Evolutionary conservation across 371 early-diverging fungal species (phyloP), one percentile per base, ranked within the genome.

Genomic region (Cokeromyces recurvatus): DNA sequence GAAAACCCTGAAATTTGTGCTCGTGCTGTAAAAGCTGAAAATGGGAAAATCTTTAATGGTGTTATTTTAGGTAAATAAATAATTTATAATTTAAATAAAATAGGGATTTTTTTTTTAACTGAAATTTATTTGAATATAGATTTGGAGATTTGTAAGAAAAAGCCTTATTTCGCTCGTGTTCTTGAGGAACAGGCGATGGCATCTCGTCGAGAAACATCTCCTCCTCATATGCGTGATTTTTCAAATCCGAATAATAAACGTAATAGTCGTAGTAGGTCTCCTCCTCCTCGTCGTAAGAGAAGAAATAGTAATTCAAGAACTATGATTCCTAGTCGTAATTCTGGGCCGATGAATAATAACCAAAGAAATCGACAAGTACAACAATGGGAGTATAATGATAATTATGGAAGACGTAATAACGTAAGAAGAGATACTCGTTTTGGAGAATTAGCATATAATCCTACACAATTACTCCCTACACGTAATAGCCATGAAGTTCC

Each of bases 11-110:
- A 47, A 25, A 44, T 59, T 35, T 74, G 74, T 53, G 57, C 59
- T 22, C 55, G 51, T 32, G 74, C 74, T 46, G 58, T 70, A n/a
- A 48, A 60, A 22, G 43, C 48, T 40, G 71, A 68, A 32, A 73
- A 68, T 47, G 69, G 70, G n/a, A 65, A 56, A 46, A 36, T 31
- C 19, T 61, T 65, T 46, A 53, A 64, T 48, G 66, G 64, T 23
- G 54, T 63, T 38, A 37, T 50, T 24, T 48, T 74, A 38, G 68
- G 74, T 74, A 69, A 46, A 64, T 59, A 16, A 29, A 12, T 47
- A 8, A 24, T 9, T 44, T 31, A 22, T 27, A 46, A 12, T 38
- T 9, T 32, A n/a, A 15, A 8, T 5, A 29, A 29, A 29, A 11
- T 29, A 8, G 5, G 14, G 5, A 34, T 34, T n/a, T 29, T 16